Percentiles rank a stretch among this genome's conserved stretches.
phyloP scores from a whole-genome alignment of 768 basidiomycete species.

The Boletus vinaceobasis region DNA sequence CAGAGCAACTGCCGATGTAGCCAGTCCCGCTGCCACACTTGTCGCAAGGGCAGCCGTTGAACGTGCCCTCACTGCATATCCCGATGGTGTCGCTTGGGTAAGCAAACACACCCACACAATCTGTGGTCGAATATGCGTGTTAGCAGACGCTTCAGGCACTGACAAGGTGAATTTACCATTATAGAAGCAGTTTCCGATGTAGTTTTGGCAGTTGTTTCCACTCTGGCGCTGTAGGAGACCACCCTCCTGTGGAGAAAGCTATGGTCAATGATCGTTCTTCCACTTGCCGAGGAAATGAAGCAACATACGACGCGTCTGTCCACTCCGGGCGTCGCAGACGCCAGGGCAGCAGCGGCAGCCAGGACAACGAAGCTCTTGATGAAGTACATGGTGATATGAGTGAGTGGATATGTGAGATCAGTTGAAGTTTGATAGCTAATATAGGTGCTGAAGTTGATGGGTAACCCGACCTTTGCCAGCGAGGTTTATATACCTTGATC shows the following conservation, averaged over 20 bases:
- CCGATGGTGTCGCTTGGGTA: not conserved
- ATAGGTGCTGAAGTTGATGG: too few species aligned
- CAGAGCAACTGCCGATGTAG: not conserved
- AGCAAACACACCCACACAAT: not conserved
- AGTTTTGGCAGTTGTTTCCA: not conserved
- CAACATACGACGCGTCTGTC: not conserved
- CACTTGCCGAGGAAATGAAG: not conserved
- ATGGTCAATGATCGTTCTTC: not conserved
- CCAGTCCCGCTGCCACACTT: not conserved
- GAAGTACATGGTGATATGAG: not conserved
- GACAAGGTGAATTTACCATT: not conserved
- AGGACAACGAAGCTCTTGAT: not conserved
- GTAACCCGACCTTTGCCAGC: too few species aligned
- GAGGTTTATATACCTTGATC: not conserved
- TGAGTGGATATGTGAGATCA: too few species aligned
- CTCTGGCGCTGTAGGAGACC: not conserved
- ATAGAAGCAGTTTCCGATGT: not conserved
- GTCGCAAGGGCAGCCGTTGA: not conserved
- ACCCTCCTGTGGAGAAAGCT: not conserved
- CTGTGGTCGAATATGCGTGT: not conserved
- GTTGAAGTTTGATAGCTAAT: too few species aligned
- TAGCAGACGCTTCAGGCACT: not conserved
- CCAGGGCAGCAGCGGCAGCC: not conserved
- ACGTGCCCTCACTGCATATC: not conserved
- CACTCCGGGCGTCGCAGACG: not conserved